These are phyloP conservation scores for Fusarium sarcochroum DNA, from an alignment of 2,329 filamentous ascomycete species.

Conservation along the genomic window DNA sequence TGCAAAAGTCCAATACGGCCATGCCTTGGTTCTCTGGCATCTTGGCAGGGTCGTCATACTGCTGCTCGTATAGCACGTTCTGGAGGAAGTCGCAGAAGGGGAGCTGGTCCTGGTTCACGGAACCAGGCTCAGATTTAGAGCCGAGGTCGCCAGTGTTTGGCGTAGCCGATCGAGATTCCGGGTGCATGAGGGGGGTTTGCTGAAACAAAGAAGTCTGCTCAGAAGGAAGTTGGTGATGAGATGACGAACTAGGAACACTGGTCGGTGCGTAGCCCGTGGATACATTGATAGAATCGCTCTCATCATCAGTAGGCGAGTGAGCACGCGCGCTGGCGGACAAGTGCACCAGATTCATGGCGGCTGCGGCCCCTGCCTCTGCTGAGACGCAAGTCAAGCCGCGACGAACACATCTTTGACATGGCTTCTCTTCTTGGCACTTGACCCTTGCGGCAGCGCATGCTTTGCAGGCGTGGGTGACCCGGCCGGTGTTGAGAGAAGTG, in stretches of 20 bases:
- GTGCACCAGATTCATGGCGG: slow-evolving; percentile 61
- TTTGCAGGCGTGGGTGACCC: slow-evolving; percentile 67
- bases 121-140: slow-evolving; percentile 34
- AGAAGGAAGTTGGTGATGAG: slow-evolving; percentile 20
- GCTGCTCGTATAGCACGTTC: slow-evolving; percentile 65
- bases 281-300: slow-evolving; percentile 33
- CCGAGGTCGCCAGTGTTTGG: slow-evolving; percentile 40
- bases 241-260: slow-evolving; percentile 14
- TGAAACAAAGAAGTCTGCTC: slow-evolving; percentile 38
- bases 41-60: slow-evolving; percentile 53
- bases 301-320: slow-evolving; percentile 41
- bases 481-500: slow-evolving; percentile 60
- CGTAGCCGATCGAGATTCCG: slow-evolving; percentile 37
- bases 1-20: slow-evolving; percentile 65
- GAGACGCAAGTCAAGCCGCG: slow-evolving; percentile 62
- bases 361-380: slow-evolving; percentile 55
- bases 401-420: slow-evolving; percentile 65
- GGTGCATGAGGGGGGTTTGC: slow-evolving; percentile 27
- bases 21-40: slow-evolving; percentile 58
- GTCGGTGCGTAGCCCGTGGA: slow-evolving; percentile 24
- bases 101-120: slow-evolving; percentile 46
- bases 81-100: slow-evolving; percentile 67
- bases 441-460: slow-evolving; percentile 66
- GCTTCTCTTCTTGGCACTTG: slow-evolving; percentile 69
- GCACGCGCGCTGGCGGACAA: slow-evolving; percentile 57